Percentiles rank a stretch among this genome's conserved stretches.
phyloP scores from a whole-genome alignment of 1,284 basidiomycete genomes.

The Rhizoctonia solani region DNA sequence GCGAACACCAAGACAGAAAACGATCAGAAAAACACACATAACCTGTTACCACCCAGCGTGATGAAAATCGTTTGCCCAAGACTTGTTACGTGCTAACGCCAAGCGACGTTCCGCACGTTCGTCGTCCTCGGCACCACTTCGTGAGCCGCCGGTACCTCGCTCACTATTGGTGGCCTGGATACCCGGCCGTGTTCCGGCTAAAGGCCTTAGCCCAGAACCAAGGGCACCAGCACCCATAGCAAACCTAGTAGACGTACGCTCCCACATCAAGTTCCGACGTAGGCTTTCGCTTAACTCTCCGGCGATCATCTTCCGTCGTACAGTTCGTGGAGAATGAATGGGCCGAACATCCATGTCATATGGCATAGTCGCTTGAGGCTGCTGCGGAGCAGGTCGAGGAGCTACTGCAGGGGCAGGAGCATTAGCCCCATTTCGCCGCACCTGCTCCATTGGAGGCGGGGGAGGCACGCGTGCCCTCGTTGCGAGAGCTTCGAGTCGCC shows the following conservation, averaged over 20 bases:
- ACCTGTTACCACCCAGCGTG: conserved; percentile 60
- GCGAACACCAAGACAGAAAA: conserved; percentile 15
- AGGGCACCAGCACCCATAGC: conserved; percentile 34
- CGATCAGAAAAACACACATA: conserved; percentile 29
- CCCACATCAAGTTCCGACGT: conserved; percentile 82
- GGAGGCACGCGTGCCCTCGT: conserved; percentile 26
- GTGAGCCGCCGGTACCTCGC: conserved; percentile 37
- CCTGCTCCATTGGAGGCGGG: conserved; percentile 24
- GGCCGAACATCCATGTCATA: conserved; percentile 32
- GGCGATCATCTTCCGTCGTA: conserved; percentile 79
- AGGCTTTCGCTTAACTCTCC: conserved; percentile 86
- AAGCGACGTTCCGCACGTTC: conserved; percentile 46
- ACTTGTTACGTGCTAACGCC: conserved; percentile 62
- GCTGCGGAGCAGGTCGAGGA: conserved; percentile 20
- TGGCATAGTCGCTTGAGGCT: conserved; percentile 13
- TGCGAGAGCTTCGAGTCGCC: conserved; percentile 38
- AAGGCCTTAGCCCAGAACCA: conserved; percentile 18
- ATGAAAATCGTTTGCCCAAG: conserved; percentile 72
- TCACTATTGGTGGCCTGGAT: conserved; percentile 52
- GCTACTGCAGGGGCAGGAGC: conserved; percentile 8
- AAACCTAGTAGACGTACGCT: conserved; percentile 53
- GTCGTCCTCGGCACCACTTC: conserved; percentile 38
- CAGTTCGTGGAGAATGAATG: conserved; percentile 79
- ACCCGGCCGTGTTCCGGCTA: conserved; percentile 47
- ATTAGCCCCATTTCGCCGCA: conserved; percentile 11